Evolutionary conservation across 2,329 filamentous ascomycete genomes (phyloP).

Genomic region (Colletotrichum gigasporum): DNA sequence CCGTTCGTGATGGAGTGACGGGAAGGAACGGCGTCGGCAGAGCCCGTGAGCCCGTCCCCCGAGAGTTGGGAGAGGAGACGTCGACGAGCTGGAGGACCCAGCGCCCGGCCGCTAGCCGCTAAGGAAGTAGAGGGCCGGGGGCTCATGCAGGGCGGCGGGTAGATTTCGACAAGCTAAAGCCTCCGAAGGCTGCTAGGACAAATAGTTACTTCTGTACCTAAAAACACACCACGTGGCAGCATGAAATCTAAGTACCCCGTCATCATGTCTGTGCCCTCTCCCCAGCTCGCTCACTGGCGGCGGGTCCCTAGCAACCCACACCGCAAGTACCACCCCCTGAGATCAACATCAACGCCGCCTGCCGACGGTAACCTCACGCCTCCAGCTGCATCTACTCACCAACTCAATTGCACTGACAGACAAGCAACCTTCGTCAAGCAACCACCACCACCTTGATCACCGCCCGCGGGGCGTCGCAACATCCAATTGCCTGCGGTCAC

Average conservation of each 20-base stretch:
- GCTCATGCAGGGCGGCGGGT: neutral
- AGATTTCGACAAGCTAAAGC: neutral
- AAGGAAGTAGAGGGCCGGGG: neutral
- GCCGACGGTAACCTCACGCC: neutral
- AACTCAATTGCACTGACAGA: too few relatives aligned
- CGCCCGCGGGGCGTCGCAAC: too few relatives aligned
- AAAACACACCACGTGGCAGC: neutral
- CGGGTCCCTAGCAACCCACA: conserved; percentile 16
- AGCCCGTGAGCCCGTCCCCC: neutral
- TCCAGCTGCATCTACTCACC: neutral
- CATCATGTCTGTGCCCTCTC: neutral
- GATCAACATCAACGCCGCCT: conserved; percentile 24
- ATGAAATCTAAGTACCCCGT: neutral
- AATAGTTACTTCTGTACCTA: neutral
- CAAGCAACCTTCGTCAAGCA: too few relatives aligned
- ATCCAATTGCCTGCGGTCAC: too few relatives aligned
- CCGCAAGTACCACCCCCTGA: conserved; percentile 21
- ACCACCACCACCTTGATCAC: too few relatives aligned
- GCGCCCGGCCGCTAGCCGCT: neutral
- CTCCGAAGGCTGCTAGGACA: neutral
- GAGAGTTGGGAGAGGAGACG: neutral
- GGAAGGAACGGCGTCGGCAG: neutral
- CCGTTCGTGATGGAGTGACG: neutral
- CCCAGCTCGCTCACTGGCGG: neutral
- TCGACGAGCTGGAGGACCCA: neutral